phyloP scores from a whole-genome alignment of 2,329 filamentous ascomycete genomes.

The Fusarium multiceps region DNA sequence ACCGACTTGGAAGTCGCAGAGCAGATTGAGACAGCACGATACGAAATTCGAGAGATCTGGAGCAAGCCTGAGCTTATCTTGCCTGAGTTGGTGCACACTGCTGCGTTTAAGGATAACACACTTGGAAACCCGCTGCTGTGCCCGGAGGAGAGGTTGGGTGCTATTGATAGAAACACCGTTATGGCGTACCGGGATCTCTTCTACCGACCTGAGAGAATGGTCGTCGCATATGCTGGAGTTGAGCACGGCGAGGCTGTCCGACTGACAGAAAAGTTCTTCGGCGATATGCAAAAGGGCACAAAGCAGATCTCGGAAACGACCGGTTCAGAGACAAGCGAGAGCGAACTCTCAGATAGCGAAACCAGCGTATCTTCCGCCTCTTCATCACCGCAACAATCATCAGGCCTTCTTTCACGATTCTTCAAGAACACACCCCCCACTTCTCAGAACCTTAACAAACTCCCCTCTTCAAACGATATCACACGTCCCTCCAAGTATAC shows the following conservation, averaged over 20 bases:
- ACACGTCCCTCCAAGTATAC: constrained; percentile 82
- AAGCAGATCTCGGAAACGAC: constrained; percentile 62
- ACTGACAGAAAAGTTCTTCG: constrained; percentile 87
- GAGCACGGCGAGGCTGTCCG: constrained; percentile 82
- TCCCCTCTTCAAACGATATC: constrained; percentile 66
- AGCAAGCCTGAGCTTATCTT: constrained; percentile 95
- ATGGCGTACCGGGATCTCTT: constrained; percentile 84
- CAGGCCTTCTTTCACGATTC: constrained; percentile 81
- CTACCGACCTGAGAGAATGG: constrained; percentile 89
- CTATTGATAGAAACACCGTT: constrained; percentile 80
- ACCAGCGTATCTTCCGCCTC: constrained; percentile 50
- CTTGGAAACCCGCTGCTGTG: constrained; percentile 93
- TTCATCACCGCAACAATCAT: constrained; percentile 58
- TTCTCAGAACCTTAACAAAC: constrained; percentile 65
- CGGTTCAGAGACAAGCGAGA: constrained; percentile 68
- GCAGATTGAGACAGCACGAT: constrained; percentile 91
- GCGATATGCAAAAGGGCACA: constrained; percentile 76
- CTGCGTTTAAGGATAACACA: constrained; percentile 95
- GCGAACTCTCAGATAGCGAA: constrained; percentile 52
- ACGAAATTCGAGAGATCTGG: constrained; percentile 98
- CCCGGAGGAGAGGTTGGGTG: constrained; percentile 80
- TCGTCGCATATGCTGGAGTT: constrained; percentile 94
- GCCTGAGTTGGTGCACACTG: constrained; percentile 93
- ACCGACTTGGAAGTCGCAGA: constrained; percentile 87
- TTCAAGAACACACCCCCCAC: constrained; percentile 84